A percentile compares a stretch with the other conserved stretches of the same genome.
phyloP scores from a whole-genome alignment of 495 filamentous ascomycete species.

The Aspergillus kassunensis region DNA sequence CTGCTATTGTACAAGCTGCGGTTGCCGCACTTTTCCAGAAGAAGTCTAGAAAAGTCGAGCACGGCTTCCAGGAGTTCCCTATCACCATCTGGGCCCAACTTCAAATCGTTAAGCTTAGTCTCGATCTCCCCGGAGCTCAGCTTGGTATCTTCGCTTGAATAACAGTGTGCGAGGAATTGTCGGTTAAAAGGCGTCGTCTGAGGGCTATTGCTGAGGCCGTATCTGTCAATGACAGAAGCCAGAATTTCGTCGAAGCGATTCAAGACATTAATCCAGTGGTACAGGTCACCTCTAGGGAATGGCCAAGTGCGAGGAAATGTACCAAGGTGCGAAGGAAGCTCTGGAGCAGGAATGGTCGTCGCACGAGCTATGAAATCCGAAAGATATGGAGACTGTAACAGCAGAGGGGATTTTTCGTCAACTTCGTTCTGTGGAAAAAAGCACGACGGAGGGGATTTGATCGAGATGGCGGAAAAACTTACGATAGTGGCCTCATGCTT shows the following conservation, averaged over 20 bases:
- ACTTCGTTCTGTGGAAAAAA: conserved; percentile 11
- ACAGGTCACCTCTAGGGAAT: conserved; percentile 94
- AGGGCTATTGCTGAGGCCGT: conserved; percentile 74
- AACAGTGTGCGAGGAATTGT: conserved; percentile 56
- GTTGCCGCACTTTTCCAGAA: conserved; percentile 95
- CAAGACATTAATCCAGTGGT: conserved; percentile 95
- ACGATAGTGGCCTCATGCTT: conserved; percentile 95
- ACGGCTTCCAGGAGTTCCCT: conserved; percentile 71
- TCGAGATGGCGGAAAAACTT: conserved; percentile 36
- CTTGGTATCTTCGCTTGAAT: conserved; percentile 35
- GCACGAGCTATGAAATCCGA: conserved; percentile 69
- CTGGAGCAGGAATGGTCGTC: conserved; percentile 63
- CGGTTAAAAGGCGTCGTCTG: conserved; percentile 71
- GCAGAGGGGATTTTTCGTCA: conserved; percentile 27
- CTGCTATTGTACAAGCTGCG: conserved; percentile 95
- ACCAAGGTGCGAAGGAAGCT: conserved; percentile 70
- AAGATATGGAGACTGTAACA: conserved; percentile 75
- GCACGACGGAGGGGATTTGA: background rate
- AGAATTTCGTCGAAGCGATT: conserved; percentile 92
- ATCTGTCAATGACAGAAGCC: conserved; percentile 74
- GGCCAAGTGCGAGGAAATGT: conserved; percentile 87
- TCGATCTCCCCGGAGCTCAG: conserved; percentile 46
- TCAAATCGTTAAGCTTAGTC: conserved; percentile 51
- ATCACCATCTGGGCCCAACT: conserved; percentile 71
- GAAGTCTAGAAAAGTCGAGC: conserved; percentile 76